Evolutionary conservation across 805 yeast species (phyloP).

Genomic region (Brettanomyces anomalus): DNA sequence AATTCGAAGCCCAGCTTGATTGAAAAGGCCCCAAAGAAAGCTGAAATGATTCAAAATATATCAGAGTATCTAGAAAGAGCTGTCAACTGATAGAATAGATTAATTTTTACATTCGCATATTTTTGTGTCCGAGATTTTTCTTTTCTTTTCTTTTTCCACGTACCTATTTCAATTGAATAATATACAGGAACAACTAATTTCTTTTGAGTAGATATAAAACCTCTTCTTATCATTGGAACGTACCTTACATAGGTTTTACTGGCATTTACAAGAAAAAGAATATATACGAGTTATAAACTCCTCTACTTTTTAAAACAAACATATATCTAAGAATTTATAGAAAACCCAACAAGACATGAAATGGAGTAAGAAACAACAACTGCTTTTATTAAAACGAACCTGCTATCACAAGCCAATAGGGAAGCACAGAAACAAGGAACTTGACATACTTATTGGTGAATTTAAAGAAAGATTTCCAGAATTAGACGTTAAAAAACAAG

Average conservation of each 20-base stretch:
- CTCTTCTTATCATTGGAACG: no score
- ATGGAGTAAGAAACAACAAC: conserved; percentile 18
- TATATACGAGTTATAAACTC: no score
- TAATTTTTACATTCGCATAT: background rate
- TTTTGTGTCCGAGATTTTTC: conserved; percentile 1
- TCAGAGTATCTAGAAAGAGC: conserved; percentile 11
- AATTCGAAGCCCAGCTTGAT: conserved; percentile 27
- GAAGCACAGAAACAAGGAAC: conserved; percentile 8
- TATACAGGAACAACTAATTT: no score
- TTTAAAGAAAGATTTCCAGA: conserved; percentile 15
- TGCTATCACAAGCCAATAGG: conserved; percentile 26
- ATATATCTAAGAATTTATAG: no score
- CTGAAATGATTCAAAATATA: conserved; percentile 35
- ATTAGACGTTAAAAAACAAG: conserved; percentile 6
- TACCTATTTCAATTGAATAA: background rate
- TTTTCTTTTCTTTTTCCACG: background rate
- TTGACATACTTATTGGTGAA: conserved; percentile 9
- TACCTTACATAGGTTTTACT: no score
- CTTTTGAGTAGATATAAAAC: no score
- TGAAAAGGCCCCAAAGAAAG: conserved; percentile 30
- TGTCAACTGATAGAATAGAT: background rate
- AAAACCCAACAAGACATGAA: background rate
- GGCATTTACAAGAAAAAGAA: background rate
- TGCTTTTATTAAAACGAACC: conserved; percentile 15
- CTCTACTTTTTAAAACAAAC: no score